Base-by-base conservation (phyloP, 208 protist genomes). In the Angomonas deanei region DNA sequence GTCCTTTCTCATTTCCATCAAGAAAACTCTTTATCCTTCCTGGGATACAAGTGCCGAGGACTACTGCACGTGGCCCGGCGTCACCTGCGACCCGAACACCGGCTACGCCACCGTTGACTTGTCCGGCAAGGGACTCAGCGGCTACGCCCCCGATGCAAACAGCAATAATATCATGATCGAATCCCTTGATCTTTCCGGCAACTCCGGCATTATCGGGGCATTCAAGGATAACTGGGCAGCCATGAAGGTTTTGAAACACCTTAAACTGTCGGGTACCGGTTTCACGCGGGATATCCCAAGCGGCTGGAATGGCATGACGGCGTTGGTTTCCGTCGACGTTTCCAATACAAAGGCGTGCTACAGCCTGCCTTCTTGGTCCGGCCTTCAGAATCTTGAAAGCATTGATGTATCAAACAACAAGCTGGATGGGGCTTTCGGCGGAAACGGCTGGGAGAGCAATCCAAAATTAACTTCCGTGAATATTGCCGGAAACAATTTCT, bases 151-250 rank as follows among this genome's bases (percentile, higher is more conserved):
- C 13, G n/a, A 17, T n/a, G 1, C 8, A 32, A 27, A 33, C 0
- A 46, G 46, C 17, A 13, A 17, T 10, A 2, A 26, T 28, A 36
- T 48, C 33, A 32, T 30, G 32, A 33, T 64, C 2, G 65, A 63
- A n/a, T 63, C 56, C 32, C 53, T 70, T 30, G 57, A 70, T 57
- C n/a, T 70, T 38, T 64, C 56, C 26, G 26, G 52, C 65, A 70
- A 70, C 65, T 24, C 49, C 3, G 65, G 58, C 21, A 48, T 70
- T 26, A n/a, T 23, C 36, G 57, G 48, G 34, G 15, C n/a, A 53
- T 70, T 70, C 36, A 33, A 26, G 23, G 23, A 34, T 10, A 49
- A 39, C 57, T 70, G 57, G 47, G 31, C 39, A 6, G 24, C 28
- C 32, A 42, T 70, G 33, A 64, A 46, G 47, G 49, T 42, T 11